Base-by-base conservation (phyloP, 495 filamentous ascomycete species). In the Terfezia claveryi region DNA sequence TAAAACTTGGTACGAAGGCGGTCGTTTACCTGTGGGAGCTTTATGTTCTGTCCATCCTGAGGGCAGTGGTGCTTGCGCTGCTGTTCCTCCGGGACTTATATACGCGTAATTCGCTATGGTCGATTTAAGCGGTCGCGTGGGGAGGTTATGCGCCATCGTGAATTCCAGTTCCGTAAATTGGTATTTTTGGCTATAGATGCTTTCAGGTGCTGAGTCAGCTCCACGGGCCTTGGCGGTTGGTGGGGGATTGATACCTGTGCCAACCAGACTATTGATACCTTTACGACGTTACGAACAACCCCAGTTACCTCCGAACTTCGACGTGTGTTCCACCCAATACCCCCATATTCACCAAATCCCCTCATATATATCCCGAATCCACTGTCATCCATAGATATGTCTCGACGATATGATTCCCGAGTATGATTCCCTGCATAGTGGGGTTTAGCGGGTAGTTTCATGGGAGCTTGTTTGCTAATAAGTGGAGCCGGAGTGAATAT, bases 371-470 rank as follows among this genome's bases (percentile, higher is more conserved):
- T 2, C 27, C 27, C 27, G 7, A 2, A 32, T 4, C 27, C 27
- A 7, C 27, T 32, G 27, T 32, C 27, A 32, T 32, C 7, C 7
- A 32, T 32, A 32, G 27, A 32, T 66, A 98, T 98, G 91, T 94
- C 91, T 65, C 81, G 91, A 74, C 80, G 89, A 74, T 98, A 98
- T 72, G 91, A 96, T 82, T 94, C 89, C 64, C 78, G 88, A 71
- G 88, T 94, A 74, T 66, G 80, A 52, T 61, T 59, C 55, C 50
- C 53, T 58, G 58, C 44, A 51, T 51, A 5, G 16, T 12, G 16
- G 50, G 14, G 14, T 49, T 49, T 5, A 49, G 14, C 8, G 8
- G 14, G 4, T 49, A 20, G 32, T 20, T 17, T 23, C 14, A 23
- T 23, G 36, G 67, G 50, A 46, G 49, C 52, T 23, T 55, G 61